Evolutionary conservation across 768 basidiomycete species (phyloP), one percentile per base, ranked within the genome.

Genomic region (Phylloporus rhodoxanthus): DNA sequence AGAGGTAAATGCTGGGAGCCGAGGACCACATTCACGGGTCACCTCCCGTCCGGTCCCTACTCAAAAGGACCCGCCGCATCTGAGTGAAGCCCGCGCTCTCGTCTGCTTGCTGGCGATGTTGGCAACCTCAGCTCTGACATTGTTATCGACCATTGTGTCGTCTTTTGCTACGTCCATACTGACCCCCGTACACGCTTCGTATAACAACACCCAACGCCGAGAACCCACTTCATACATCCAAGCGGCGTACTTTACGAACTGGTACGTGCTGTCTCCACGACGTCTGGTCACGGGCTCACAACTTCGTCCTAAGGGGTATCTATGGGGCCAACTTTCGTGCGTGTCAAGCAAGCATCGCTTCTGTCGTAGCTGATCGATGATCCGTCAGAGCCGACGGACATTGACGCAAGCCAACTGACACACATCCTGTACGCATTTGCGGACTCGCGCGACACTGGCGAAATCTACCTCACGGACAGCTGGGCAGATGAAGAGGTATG

Each of bases 351-450:
- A 26, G 51, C 30, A 23, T 28, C 9, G 26, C 8, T 20, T 53
- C 37, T 21, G 14, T 47, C 25, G n/a, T 45, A 33, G 20, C 57
- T 33, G 45, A 56, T 34, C 33, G 25, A 57, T 32, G 47, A 56
- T 36, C 37, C 25, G 28, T 21, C 55, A 85, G 84, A 84, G 62
- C 85, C 85, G 1, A 79, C 76, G 19, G 77, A 85, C 50, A 80
- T 87, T 48, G 73, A 74, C 39, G 64, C 81, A 8, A 67, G 70
- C 3, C 70, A 75, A 33, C 71, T 92, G 55, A 89, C 87, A 6
- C 87, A 87, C 71, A 79, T 91, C 58, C 68, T 88, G 15, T 91
- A 91, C 57, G 76, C 87, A 2, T 92, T 92, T 61, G 88, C 85
- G 40, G 87, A 91, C 64, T 77, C 83, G 32, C 63, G 81, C 7